These are phyloP conservation scores for Lathyrus sativus DNA, from an alignment of 306 rosid species.

Conservation along the genomic window DNA sequence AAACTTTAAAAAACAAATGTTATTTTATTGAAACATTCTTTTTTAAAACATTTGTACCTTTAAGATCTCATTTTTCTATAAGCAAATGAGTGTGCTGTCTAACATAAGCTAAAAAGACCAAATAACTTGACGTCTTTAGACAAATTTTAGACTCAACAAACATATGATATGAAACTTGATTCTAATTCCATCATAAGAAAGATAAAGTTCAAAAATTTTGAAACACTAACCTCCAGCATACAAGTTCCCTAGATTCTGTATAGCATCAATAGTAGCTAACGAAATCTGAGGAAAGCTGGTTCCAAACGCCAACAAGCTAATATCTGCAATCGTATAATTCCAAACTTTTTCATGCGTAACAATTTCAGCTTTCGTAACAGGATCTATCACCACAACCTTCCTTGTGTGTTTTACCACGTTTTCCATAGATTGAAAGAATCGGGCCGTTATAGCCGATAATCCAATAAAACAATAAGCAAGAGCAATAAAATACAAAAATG, in stretches of 20 bases:
- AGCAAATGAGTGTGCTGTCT: not conserved
- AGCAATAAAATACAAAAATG: slow-evolving; percentile 63
- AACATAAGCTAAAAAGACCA: not conserved
- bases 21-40: not conserved
- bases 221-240: slow-evolving; percentile 88
- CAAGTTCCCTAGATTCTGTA: slow-evolving; percentile 69
- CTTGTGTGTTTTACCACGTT: slow-evolving; percentile 80
- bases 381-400: slow-evolving; percentile 68
- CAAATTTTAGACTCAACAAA: not conserved
- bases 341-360: slow-evolving; percentile 75
- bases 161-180: slow-evolving; percentile 36
- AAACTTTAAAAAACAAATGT: not conserved
- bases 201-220: slow-evolving; percentile 12
- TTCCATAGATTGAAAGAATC: slow-evolving; percentile 88
- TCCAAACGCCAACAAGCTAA: slow-evolving; percentile 90
- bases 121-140: not conserved
- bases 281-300: slow-evolving; percentile 99
- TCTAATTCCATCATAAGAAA: slow-evolving; percentile 25
- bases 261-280: slow-evolving; percentile 90
- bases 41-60: not conserved
- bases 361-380: slow-evolving; percentile 50
- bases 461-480: slow-evolving; percentile 91
- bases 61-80: not conserved
- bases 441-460: slow-evolving; percentile 82
- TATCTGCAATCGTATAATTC: slow-evolving; percentile 94